These are phyloP conservation scores for Penicillium argentinense DNA, from an alignment of 495 filamentous ascomycete species.

Conservation along the genomic window DNA sequence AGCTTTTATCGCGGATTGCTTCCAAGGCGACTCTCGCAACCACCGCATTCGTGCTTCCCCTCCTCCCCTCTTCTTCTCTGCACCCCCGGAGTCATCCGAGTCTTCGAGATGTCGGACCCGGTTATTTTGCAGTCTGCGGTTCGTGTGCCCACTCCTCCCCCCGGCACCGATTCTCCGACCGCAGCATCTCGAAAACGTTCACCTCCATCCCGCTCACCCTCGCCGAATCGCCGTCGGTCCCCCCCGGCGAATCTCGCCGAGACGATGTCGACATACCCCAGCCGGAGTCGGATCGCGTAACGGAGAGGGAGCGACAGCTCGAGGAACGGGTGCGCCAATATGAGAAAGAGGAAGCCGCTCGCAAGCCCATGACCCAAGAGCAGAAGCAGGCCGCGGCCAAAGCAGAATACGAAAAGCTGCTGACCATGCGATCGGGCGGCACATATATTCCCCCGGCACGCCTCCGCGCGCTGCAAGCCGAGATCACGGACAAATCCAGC, in stretches of 20 bases:
- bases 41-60: slow-evolving; percentile 12
- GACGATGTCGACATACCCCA: slow-evolving; percentile 43
- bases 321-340: slow-evolving; percentile 57
- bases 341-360: slow-evolving; percentile 48
- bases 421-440: slow-evolving; percentile 88
- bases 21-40: slow-evolving; percentile 2
- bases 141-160: slow-evolving; percentile 65
- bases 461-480: slow-evolving; percentile 87
- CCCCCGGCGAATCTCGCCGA: slow-evolving; percentile 47
- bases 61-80: neutral
- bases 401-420: slow-evolving; percentile 86
- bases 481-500: slow-evolving; percentile 92
- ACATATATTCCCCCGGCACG: slow-evolving; percentile 94
- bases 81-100: slow-evolving; percentile 7
- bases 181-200: slow-evolving; percentile 60
- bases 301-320: slow-evolving; percentile 64
- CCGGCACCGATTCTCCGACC: slow-evolving; percentile 49
- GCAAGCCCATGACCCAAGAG: slow-evolving; percentile 71
- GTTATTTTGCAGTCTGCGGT: slow-evolving; percentile 64
- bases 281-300: slow-evolving; percentile 54
- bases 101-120: slow-evolving; percentile 42
- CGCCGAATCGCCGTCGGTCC: slow-evolving; percentile 60
- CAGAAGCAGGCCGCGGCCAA: slow-evolving; percentile 82
- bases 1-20: neutral
- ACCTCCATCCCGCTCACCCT: slow-evolving; percentile 62